These are phyloP conservation scores for Candida pseudofarinosa DNA, from an alignment of 805 yeast genomes.

Conservation along the genomic window DNA sequence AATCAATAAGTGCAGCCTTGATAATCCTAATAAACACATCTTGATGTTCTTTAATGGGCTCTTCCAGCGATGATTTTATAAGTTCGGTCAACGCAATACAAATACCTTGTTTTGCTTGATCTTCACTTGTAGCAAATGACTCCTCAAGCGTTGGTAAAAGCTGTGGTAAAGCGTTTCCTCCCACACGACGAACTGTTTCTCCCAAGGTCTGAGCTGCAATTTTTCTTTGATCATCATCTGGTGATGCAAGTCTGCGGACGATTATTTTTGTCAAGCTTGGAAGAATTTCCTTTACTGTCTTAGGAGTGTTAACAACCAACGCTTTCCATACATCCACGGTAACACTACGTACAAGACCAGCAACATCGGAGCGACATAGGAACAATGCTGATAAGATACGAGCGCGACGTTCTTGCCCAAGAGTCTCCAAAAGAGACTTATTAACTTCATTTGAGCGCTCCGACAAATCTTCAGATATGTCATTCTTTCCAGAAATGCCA, in stretches of 20 bases:
- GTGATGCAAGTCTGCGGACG: constrained; percentile 78
- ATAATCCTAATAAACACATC: constrained; percentile 68
- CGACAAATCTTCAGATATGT: constrained; percentile 52
- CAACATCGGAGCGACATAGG: constrained; percentile 88
- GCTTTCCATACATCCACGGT: constrained; percentile 97
- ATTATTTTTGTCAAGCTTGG: constrained; percentile 78
- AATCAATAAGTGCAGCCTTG: constrained; percentile 74
- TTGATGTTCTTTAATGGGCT: constrained; percentile 61
- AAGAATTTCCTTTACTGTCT: constrained; percentile 86
- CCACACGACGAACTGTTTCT: constrained; percentile 91
- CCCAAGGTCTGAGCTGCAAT: constrained; percentile 94
- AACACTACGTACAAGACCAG: constrained; percentile 82
- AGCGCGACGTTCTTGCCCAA: constrained; percentile 88
- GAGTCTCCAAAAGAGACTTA: constrained; percentile 63
- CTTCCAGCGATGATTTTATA: constrained; percentile 65
- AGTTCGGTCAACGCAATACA: constrained; percentile 90
- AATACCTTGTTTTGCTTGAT: constrained; percentile 93
- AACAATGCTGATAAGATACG: constrained; percentile 80
- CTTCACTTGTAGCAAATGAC: constrained; percentile 54
- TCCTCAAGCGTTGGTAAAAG: constrained; percentile 80
- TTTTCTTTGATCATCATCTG: constrained; percentile 70
- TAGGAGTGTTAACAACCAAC: constrained; percentile 91
- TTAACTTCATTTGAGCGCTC: constrained; percentile 50
- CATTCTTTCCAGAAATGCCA: constrained; percentile 79
- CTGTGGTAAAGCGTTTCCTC: constrained; percentile 78